Conservation (phyloP, 1,284 basidiomycete genomes). For the Mycena sp. region DNA sequence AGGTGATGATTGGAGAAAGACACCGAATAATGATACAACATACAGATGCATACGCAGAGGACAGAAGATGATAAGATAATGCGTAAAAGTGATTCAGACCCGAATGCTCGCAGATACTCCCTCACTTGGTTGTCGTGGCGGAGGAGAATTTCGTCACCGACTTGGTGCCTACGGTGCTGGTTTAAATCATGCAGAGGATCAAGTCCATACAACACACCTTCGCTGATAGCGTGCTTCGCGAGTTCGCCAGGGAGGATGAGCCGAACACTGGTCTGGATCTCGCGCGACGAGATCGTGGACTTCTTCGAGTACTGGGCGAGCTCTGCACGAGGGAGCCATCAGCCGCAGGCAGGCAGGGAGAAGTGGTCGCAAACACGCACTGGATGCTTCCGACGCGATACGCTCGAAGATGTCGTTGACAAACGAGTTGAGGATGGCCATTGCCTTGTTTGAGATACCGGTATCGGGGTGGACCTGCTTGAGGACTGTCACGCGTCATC, state of each 20-base stretch:
- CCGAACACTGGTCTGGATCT: conserved; percentile 91
- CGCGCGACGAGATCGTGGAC: conserved; percentile 92
- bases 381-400: conserved; percentile 90
- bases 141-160: conserved; percentile 44
- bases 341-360: not conserved
- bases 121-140: no score
- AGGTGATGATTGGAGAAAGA: no score
- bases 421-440: conserved; percentile 94
- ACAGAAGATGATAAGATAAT: no score
- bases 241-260: conserved; percentile 90
- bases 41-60: no score
- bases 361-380: conserved; percentile 49
- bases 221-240: conserved; percentile 83
- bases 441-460: conserved; percentile 97
- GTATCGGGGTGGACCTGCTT: conserved; percentile 97
- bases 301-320: conserved; percentile 94
- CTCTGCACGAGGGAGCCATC: conserved; percentile 53
- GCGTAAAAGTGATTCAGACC: no score
- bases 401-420: conserved; percentile 96
- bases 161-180: conserved; percentile 73
- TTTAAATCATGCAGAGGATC: conserved; percentile 56
- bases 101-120: not conserved
- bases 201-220: conserved; percentile 66
- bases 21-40: not conserved
- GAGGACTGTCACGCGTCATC: conserved; percentile 63